Evolutionary conservation across 202 grass and related monocot species (phyloP), one percentile per base, ranked within the genome.

Genomic region (Brachypodium distachyon): DNA sequence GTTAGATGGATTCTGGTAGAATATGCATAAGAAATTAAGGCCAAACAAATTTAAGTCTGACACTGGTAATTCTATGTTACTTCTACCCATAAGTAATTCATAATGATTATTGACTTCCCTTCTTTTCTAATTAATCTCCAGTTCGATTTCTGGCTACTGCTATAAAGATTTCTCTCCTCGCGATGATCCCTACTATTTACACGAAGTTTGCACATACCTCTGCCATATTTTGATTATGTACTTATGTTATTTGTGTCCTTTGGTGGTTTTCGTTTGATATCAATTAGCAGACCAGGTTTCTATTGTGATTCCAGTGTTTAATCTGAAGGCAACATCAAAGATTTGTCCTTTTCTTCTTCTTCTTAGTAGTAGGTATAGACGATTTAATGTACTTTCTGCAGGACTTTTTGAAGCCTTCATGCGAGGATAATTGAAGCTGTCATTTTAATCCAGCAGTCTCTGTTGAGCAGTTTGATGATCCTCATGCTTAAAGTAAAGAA

Each of bases 341-440:
- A n/a, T n/a, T n/a, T n/a, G n/a, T n/a, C n/a, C 43, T 9, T n/a
- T 55, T 53, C 12, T 60, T 46, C 25, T 37, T 57, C 77, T 78
- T 69, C 67, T 18, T 21, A 25, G 25, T 34, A 43, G 61, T 27
- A 96, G 92, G 92, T 73, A 67, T 96, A 84, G 86, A 78, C 6
- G 78, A 92, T 89, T 77, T 96, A 62, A 87, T 79, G 68, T 60
- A 82, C 63, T 58, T 92, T 88, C 85, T 52, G 72, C 4, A 67
- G 67, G 52, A 88, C 82, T 21, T 92, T 85, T 66, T 2, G 2
- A 34, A 23, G 40, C 27, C 61, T 88, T 74, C 61, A 92, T 47
- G 72, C 40, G 32, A 76, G 64, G 81, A 54, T 69, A 48, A 77
- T 87, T 75, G 67, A 58, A 38, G 78, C 82, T 79, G 69, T 66